These are phyloP conservation scores for Eudorina sp. DNA, from an alignment of 139 green algal genomes.

Conservation along the genomic window DNA sequence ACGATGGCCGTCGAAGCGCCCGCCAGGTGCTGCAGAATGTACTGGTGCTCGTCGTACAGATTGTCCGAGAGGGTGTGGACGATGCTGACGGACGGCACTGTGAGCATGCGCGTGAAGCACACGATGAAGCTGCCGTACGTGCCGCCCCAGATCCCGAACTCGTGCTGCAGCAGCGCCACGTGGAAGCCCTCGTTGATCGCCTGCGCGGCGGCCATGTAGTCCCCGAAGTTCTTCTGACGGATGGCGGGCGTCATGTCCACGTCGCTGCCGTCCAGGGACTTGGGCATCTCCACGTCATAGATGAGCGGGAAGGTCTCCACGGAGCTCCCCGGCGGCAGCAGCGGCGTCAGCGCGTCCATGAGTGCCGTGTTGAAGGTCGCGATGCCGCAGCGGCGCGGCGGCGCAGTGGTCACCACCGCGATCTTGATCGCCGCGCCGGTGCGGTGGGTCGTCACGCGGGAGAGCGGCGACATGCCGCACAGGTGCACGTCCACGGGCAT, in stretches of 20 bases:
- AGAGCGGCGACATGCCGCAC: neutral
- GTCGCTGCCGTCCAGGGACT: neutral
- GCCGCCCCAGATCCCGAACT: constrained; percentile 24
- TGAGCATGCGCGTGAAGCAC: neutral
- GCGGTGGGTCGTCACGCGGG: neutral
- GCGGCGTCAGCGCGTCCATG: neutral
- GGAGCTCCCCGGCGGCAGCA: neutral
- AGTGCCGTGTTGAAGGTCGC: neutral
- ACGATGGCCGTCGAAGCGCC: neutral
- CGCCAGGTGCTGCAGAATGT: neutral
- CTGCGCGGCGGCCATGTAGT: neutral
- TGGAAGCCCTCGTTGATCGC: neutral
- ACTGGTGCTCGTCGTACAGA: neutral
- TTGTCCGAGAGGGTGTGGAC: neutral
- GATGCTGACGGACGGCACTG: neutral
- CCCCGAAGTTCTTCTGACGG: constrained; percentile 10
- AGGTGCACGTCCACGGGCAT: neutral
- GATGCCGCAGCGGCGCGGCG: neutral
- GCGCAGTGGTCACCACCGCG: neutral
- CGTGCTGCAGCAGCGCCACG: constrained; percentile 11
- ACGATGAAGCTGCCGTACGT: neutral
- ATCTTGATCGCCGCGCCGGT: neutral
- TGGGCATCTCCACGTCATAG: neutral
- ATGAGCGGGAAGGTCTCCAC: neutral
- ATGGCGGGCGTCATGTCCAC: neutral